Conservation (phyloP, 352 stramenopile genomes). For the Phytophthora sansomeana region DNA sequence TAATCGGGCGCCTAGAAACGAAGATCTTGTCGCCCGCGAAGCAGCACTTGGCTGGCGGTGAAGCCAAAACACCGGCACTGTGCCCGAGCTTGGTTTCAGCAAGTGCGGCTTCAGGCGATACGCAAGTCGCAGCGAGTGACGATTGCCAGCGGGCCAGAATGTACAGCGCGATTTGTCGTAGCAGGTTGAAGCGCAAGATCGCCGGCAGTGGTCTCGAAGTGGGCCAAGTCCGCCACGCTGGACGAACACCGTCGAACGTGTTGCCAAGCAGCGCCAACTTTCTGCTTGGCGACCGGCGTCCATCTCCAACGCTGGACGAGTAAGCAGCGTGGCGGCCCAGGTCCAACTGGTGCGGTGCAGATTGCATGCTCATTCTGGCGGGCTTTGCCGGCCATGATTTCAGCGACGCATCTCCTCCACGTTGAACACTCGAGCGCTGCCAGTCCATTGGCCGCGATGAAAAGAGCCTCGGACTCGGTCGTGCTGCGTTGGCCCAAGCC, state of each 20-base stretch:
- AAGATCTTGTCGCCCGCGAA: neutral
- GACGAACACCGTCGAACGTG: slow-evolving; percentile 16
- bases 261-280: slow-evolving; percentile 17
- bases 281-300: neutral
- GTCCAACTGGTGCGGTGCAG: neutral
- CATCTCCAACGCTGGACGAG: slow-evolving; percentile 26
- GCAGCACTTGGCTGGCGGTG: too few species aligned
- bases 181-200: slow-evolving; percentile 43
- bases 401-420: slow-evolving; percentile 27
- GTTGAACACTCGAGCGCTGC: neutral
- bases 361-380: slow-evolving; percentile 39
- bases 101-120: slow-evolving; percentile 22
- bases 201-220: neutral
- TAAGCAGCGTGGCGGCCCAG: slow-evolving; percentile 3
- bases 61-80: neutral
- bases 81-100: slow-evolving; percentile 21
- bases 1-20: neutral
- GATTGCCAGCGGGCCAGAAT: slow-evolving; percentile 12
- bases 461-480: neutral
- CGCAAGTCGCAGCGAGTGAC: slow-evolving; percentile 20
- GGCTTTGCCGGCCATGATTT: slow-evolving; percentile 22
- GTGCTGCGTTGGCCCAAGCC: neutral
- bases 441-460: neutral
- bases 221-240: neutral
- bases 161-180: slow-evolving; percentile 30